phyloP scores from a whole-genome alignment of 257 asterid genomes.

The Osmanthus fragrans region DNA sequence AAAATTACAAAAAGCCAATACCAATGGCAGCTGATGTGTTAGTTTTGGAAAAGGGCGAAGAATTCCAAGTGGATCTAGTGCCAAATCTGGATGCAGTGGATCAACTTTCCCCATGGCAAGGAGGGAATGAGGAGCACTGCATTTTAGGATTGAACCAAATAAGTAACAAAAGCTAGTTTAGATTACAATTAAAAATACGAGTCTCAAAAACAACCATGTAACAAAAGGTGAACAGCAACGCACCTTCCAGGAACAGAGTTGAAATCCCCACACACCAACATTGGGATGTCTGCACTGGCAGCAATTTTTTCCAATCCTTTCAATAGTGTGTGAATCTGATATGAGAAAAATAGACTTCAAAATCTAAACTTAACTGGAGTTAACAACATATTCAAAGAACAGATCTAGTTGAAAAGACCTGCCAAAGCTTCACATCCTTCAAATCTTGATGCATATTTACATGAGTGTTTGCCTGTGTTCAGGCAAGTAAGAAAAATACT shows the following conservation, averaged over 20 bases:
- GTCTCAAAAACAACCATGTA: conserved; percentile 2
- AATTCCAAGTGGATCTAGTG: conserved; percentile 83
- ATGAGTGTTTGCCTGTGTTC: conserved; percentile 92
- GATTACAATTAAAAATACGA: not conserved
- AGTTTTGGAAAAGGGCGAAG: conserved; percentile 72
- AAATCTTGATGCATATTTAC: conserved; percentile 77
- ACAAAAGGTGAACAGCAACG: conserved; percentile 17
- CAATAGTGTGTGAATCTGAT: conserved; percentile 83
- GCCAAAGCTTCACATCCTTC: conserved; percentile 99
- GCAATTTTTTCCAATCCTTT: conserved; percentile 98
- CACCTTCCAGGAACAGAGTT: conserved; percentile 92
- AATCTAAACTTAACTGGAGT: conserved; percentile 5
- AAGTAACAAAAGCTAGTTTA: not conserved
- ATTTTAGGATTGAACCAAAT: conserved; percentile 11
- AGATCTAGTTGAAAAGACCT: conserved; percentile 48
- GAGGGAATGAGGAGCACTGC: conserved; percentile 96
- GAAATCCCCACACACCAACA: conserved; percentile 98
- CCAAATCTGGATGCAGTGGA: conserved; percentile 78
- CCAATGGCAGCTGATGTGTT: conserved; percentile 90
- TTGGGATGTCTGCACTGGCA: conserved; percentile 89
- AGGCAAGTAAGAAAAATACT: conserved; percentile 25
- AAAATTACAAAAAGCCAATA: conserved; percentile 23
- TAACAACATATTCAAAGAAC: conserved; percentile 17
- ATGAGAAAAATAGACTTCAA: conserved; percentile 24
- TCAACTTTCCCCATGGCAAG: conserved; percentile 98